Conservation (phyloP, 169 alveolate genomes). For the Eimeria acervulina region DNA sequence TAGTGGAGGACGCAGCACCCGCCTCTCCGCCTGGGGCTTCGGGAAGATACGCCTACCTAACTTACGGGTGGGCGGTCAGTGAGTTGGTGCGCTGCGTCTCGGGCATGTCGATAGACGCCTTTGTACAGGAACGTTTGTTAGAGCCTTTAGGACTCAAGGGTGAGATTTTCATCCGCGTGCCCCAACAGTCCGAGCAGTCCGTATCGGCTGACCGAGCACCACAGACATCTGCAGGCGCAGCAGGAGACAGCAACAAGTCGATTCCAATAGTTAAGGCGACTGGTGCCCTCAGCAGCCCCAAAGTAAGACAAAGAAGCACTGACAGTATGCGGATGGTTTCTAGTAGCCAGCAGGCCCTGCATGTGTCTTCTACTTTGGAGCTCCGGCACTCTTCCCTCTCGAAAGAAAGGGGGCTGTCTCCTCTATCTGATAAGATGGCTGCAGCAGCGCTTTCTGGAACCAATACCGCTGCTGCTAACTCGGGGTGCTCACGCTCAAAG, state of each 20-base stretch:
- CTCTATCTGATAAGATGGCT: slow-evolving; percentile 22
- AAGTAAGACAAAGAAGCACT: background rate
- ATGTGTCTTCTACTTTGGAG: slow-evolving; percentile 26
- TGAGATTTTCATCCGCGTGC: slow-evolving; percentile 79
- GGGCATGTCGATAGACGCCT: slow-evolving; percentile 68
- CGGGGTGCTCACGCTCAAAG: slow-evolving; percentile 2
- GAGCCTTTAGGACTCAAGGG: slow-evolving; percentile 60
- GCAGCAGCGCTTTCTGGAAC: background rate
- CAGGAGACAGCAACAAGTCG: background rate
- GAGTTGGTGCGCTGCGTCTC: slow-evolving; percentile 83
- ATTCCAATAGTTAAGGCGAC: background rate
- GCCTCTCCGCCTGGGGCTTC: slow-evolving; percentile 58
- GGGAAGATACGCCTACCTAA: slow-evolving; percentile 84
- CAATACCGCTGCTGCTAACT: background rate
- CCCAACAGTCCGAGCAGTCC: slow-evolving; percentile 33
- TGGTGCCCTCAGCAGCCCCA: slow-evolving; percentile 29
- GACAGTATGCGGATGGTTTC: slow-evolving; percentile 33
- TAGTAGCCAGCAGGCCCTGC: slow-evolving; percentile 22
- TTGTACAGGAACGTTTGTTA: slow-evolving; percentile 65
- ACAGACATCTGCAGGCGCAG: slow-evolving; percentile 5
- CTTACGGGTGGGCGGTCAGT: slow-evolving; percentile 84
- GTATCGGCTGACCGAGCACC: slow-evolving; percentile 23
- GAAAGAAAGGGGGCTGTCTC: background rate
- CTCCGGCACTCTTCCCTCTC: slow-evolving; percentile 53
- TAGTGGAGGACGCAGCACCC: slow-evolving; percentile 85